Evolutionary conservation across 1,284 basidiomycete species (phyloP).

Genomic region (Ceratobasidium sp.): DNA sequence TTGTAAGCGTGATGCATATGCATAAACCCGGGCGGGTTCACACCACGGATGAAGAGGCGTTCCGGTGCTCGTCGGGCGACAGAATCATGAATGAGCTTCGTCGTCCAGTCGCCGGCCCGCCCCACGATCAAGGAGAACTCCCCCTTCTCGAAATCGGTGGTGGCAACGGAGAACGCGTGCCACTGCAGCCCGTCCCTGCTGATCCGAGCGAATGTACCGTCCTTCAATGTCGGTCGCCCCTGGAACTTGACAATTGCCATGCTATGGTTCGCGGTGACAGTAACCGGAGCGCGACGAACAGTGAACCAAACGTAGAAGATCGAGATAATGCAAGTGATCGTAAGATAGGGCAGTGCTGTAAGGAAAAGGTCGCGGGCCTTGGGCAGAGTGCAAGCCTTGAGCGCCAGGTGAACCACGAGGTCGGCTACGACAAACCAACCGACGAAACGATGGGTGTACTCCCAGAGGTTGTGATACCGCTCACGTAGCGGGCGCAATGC

Average conservation of each 20-base stretch:
- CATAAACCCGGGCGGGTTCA: conserved; percentile 41
- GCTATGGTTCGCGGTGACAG: conserved; percentile 32
- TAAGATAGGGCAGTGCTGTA: conserved; percentile 37
- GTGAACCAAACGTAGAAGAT: conserved; percentile 46
- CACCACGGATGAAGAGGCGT: conserved; percentile 31
- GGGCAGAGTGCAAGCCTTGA: conserved; percentile 27
- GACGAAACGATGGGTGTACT: conserved; percentile 38
- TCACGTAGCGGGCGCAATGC: conserved; percentile 38
- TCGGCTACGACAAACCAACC: conserved; percentile 42
- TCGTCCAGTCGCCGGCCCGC: conserved; percentile 39
- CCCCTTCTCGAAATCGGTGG: conserved; percentile 37
- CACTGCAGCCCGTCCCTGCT: conserved; percentile 35
- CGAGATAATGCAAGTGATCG: conserved; percentile 31
- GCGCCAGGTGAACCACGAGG: conserved; percentile 22
- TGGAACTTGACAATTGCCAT: conserved; percentile 41
- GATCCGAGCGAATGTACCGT: conserved; percentile 37
- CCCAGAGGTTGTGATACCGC: conserved; percentile 42
- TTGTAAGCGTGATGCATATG: conserved; percentile 44
- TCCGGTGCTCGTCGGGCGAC: conserved; percentile 6
- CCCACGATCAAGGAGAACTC: conserved; percentile 40
- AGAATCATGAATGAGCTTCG: conserved; percentile 31
- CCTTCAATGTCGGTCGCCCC: conserved; percentile 24
- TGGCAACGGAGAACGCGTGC: conserved; percentile 42
- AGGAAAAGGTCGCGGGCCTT: conserved; percentile 28
- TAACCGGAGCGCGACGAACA: conserved; percentile 27